phyloP scores from a whole-genome alignment of 2,329 filamentous ascomycete species.

The Aotearoamyces nothofagi region DNA sequence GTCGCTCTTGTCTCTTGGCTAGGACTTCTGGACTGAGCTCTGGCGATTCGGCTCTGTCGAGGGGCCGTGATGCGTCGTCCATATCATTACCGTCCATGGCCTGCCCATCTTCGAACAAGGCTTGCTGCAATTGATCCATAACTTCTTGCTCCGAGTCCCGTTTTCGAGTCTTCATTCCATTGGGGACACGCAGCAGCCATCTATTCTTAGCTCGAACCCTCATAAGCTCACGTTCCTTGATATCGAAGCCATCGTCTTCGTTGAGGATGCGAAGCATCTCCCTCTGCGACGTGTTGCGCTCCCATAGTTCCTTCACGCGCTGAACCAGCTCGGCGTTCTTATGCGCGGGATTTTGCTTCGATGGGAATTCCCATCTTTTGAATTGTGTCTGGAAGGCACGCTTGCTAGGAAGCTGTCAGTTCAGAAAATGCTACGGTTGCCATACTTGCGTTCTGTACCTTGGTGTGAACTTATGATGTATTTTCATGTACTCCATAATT shows the following conservation, averaged over 20 bases:
- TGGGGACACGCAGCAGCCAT: conserved; percentile 47
- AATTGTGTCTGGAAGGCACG: conserved; percentile 65
- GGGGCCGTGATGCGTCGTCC: conserved; percentile 1
- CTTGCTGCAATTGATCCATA: conserved; percentile 19
- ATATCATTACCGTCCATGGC: conserved; percentile 10
- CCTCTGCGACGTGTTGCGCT: conserved; percentile 53
- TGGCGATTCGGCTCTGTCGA: conserved; percentile 14
- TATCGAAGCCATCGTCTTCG: conserved; percentile 53
- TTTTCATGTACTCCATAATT: conserved; percentile 57
- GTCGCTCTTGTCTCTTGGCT: conserved; percentile 36
- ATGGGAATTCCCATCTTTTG: conserved; percentile 65
- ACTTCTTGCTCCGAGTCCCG: conserved; percentile 17
- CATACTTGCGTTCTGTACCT: too few species aligned
- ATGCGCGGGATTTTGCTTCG: conserved; percentile 56
- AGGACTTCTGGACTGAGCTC: conserved; percentile 29
- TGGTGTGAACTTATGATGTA: conserved; percentile 50
- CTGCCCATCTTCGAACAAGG: conserved; percentile 17
- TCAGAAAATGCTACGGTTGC: conserved; percentile 5
- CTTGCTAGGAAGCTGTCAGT: conserved; percentile 35
- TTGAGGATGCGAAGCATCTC: conserved; percentile 60
- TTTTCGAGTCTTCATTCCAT: conserved; percentile 34
- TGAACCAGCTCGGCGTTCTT: conserved; percentile 52
- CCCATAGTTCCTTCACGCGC: conserved; percentile 65
- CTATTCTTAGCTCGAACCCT: conserved; percentile 54
- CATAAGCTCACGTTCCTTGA: conserved; percentile 57